Percentiles rank a stretch among this genome's conserved stretches.
Conservation (phyloP, 106 monocot genomes). For the Cymbidium sinense region DNA sequence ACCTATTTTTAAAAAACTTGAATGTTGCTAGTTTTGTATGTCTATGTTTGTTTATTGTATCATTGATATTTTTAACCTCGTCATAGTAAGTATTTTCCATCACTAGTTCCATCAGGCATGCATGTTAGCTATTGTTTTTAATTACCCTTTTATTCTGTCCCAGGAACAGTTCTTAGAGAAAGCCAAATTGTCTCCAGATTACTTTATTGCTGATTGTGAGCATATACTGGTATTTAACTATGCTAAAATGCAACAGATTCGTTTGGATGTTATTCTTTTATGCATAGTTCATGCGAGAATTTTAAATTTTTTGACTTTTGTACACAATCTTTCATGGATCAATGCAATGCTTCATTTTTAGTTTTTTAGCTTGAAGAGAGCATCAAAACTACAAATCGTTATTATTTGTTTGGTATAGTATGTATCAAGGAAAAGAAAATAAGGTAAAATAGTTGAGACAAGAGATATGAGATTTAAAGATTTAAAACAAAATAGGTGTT, state of each 20-base stretch:
- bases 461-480: too few relatives aligned
- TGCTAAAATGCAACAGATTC: background rate
- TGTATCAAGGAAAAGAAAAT: too few relatives aligned
- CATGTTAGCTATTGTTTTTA: background rate
- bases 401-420: too few relatives aligned
- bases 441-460: too few relatives aligned
- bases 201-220: constrained; percentile 84
- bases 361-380: too few relatives aligned
- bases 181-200: constrained; percentile 91
- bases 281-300: background rate
- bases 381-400: too few relatives aligned
- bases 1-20: background rate
- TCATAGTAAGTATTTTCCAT: background rate
- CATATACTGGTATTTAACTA: constrained; percentile 52
- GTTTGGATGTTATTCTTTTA: background rate
- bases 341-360: background rate
- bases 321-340: background rate
- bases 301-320: background rate
- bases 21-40: background rate
- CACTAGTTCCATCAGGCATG: background rate
- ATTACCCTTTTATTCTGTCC: constrained; percentile 7
- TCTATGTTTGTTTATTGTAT: background rate
- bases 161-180: constrained; percentile 85
- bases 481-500: too few relatives aligned
- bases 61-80: background rate